Conservation (phyloP, 805 yeast genomes). For the Kodamaea kaohsiungensis region DNA sequence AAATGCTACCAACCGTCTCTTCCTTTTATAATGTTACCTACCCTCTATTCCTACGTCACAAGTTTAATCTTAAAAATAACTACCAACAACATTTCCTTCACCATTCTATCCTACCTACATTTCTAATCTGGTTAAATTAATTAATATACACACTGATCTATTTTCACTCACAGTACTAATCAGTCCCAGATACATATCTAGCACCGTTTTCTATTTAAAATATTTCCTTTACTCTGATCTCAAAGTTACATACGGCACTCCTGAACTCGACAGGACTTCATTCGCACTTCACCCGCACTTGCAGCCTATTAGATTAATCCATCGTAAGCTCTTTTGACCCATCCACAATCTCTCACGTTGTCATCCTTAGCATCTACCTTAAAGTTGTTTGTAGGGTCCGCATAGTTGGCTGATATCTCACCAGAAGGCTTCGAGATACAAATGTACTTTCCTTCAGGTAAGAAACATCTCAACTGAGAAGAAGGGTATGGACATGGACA, state of each 20-base stretch:
- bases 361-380: constrained; percentile 52
- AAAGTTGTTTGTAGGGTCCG: constrained; percentile 45
- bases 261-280: not conserved
- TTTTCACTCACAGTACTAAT: no score
- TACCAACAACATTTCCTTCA: no score
- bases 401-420: constrained; percentile 30
- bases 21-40: no score
- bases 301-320: constrained; percentile 40
- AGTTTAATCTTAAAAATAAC: no score
- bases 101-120: no score
- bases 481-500: constrained; percentile 93
- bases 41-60: no score
- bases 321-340: constrained; percentile 73
- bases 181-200: not conserved
- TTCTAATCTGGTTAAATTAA: no score
- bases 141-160: no score
- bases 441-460: constrained; percentile 69
- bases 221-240: not conserved
- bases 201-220: not conserved
- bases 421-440: constrained; percentile 84
- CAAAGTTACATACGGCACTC: not conserved
- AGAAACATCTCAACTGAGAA: constrained; percentile 76
- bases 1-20: no score
- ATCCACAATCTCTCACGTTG: constrained; percentile 73
- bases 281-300: no score